Base-by-base conservation (phyloP, 2,329 filamentous ascomycete genomes). In the Macrophomina tecta region DNA sequence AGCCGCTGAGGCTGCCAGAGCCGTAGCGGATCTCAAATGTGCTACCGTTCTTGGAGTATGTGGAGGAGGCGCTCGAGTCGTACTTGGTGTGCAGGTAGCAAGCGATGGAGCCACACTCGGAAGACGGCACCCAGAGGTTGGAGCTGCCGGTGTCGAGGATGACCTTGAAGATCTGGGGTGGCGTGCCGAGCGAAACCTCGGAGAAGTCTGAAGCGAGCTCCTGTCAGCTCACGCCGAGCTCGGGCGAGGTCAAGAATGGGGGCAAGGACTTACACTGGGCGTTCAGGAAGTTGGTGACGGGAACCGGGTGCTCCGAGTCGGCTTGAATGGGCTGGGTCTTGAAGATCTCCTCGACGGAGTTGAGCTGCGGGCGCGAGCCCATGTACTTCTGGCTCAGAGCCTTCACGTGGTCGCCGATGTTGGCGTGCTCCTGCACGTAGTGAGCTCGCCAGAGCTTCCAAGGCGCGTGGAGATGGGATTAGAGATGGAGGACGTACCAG, bases 71-170 rank as follows among this genome's bases (percentile, higher is more conserved):
- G 45, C 90, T 91, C 67, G 93, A 95, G 82, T 98, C 93, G 84
- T 98, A 99, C 84, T 96, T 99, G 81, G 82, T 89, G 86, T 99
- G 95, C 68, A 99, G 89, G 83, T 94, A 99, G 88, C 95, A 99
- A 71, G 95, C 96, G 77, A 99, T 99, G 77, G 94, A 97, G 77
- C 87, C 90, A 81, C 96, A 99, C 77, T 93, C 86, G 67, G 88
- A 85, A 30, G 94, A 97, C 46, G 96, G 96, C 68, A 99, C 94
- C 96, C 96, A 99, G 70, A 99, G 88, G 86, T 99, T 99, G 80
- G 95, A 98, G 86, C 93, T 97, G 75, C 95, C 95, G 34, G 95
- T 99, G 81, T 99, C 95, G 71, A 99, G 90, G 71, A 99, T 91
- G 72, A 99, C 96, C 88, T 99, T 99, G 89, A 99, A 99, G 73